phyloP scores from a whole-genome alignment of 1,284 basidiomycete genomes.

The Rhodotorula sp. region DNA sequence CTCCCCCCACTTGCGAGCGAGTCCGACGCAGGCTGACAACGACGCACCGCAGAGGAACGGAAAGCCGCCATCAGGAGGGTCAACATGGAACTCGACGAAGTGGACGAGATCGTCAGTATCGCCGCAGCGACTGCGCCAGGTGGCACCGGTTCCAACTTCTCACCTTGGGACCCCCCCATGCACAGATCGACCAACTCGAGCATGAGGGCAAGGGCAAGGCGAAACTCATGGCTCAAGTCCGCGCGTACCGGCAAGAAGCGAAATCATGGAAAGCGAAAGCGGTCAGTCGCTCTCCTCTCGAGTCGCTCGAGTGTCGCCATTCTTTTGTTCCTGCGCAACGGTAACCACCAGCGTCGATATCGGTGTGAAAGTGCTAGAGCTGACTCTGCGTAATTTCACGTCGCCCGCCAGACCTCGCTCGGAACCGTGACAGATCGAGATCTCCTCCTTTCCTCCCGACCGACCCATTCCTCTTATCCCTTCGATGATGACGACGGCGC shows the following conservation, averaged over 20 bases:
- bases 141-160: no score
- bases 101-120: conserved; percentile 40
- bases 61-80: conserved; percentile 28
- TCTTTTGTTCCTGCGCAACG: not conserved
- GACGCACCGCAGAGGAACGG: conserved; percentile 26
- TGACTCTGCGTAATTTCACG: no score
- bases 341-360: not conserved
- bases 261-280: conserved; percentile 13
- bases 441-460: conserved; percentile 25
- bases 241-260: conserved; percentile 17
- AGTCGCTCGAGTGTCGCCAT: not conserved
- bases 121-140: no score
- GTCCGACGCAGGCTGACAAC: not conserved
- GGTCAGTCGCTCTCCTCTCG: conserved; percentile 23
- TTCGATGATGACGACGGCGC: conserved; percentile 7
- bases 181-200: conserved; percentile 37
- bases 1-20: not conserved
- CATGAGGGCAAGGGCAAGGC: conserved; percentile 32
- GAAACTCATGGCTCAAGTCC: conserved; percentile 27
- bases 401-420: conserved; percentile 4
- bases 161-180: no score
- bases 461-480: conserved; percentile 6
- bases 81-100: conserved; percentile 37
- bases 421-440: conserved; percentile 29
- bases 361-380: no score